Conservation (phyloP, 306 rosid species). For the Benincasa hispida region DNA sequence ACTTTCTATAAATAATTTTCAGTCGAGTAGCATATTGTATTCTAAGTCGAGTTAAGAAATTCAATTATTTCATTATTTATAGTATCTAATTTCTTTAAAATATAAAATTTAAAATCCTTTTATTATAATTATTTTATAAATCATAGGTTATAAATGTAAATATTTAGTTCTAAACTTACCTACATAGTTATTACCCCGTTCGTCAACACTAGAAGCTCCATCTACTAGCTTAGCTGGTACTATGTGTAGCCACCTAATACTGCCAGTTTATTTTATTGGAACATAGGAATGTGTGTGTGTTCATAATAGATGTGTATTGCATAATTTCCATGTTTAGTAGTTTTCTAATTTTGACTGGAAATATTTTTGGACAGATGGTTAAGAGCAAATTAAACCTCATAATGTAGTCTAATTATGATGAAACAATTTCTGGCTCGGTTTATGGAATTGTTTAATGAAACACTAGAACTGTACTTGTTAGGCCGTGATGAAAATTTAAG, state of each 20-base stretch:
- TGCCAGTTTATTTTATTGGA: background rate
- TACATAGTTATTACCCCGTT: background rate
- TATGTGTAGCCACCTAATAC: background rate
- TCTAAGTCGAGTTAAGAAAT: background rate
- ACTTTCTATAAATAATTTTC: background rate
- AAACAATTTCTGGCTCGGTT: constrained; percentile 1
- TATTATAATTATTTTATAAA: background rate
- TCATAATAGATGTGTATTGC: background rate
- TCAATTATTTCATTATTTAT: background rate
- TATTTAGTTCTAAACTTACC: background rate
- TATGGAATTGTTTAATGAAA: background rate
- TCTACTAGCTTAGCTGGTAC: background rate
- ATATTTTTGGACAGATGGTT: background rate
- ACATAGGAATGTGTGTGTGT: background rate
- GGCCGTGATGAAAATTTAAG: constrained; percentile 75
- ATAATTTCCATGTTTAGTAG: background rate
- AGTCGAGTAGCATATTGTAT: background rate
- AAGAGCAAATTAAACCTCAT: background rate
- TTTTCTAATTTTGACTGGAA: background rate
- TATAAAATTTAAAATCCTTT: background rate
- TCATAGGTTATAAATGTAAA: background rate
- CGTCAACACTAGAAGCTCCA: background rate
- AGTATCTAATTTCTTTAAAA: background rate
- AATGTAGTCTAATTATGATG: background rate
- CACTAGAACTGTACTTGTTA: constrained; percentile 15